These are phyloP conservation scores for Golubevia sp. DNA, from an alignment of 1,284 basidiomycete genomes.

Conservation along the genomic window DNA sequence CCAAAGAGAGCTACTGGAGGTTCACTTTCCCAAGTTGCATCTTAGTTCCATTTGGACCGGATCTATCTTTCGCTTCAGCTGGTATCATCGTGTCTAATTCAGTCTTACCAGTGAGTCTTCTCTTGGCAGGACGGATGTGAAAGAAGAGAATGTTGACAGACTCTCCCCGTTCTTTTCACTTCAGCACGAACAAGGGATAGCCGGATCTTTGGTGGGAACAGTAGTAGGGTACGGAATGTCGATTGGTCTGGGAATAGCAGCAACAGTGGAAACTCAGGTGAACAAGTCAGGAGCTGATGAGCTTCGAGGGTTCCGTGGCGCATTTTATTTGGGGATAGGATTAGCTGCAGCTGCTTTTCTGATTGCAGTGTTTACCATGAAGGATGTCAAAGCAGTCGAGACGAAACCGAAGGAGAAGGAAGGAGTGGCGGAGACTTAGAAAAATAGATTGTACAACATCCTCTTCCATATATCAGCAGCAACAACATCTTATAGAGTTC, in stretches of 20 bases:
- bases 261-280: slow-evolving; percentile 29
- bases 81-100: slow-evolving; percentile 30
- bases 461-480: no score
- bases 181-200: slow-evolving; percentile 29
- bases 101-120: no score
- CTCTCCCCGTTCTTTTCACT: no score
- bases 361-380: background rate
- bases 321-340: slow-evolving; percentile 28
- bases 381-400: no score
- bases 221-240: slow-evolving; percentile 43
- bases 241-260: slow-evolving; percentile 39
- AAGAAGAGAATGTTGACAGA: no score
- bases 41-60: slow-evolving; percentile 38
- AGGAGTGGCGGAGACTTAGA: no score
- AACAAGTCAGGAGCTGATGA: slow-evolving; percentile 16
- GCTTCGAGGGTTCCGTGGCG: slow-evolving; percentile 22
- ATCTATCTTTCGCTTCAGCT: slow-evolving; percentile 32
- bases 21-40: slow-evolving; percentile 18
- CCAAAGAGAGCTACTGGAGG: slow-evolving; percentile 19
- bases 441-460: no score
- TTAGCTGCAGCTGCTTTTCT: slow-evolving; percentile 22
- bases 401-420: no score
- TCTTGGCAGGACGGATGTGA: no score
- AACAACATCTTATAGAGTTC: no score
- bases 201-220: slow-evolving; percentile 40